Evolutionary conservation across 352 stramenopile genomes (phyloP).

Genomic region (Pythium oligandrum): DNA sequence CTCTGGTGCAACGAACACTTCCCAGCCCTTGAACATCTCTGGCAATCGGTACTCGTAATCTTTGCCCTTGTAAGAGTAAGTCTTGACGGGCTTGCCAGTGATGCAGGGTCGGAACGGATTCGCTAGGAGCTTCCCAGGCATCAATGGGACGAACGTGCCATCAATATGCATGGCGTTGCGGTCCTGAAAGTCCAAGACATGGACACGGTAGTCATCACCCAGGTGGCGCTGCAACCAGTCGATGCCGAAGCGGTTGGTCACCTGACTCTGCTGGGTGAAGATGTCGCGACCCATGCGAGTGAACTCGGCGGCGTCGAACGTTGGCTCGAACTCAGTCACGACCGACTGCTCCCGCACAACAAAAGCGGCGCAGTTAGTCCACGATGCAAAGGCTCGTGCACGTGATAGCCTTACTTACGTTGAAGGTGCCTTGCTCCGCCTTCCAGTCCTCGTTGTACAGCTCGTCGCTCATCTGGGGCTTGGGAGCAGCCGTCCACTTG

Average conservation of each 20-base stretch:
- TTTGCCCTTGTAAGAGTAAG: conserved; percentile 87
- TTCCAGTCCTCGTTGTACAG: conserved; percentile 88
- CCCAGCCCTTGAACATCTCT: conserved; percentile 91
- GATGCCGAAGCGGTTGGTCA: conserved; percentile 89
- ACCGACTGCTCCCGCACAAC: conserved; percentile 36
- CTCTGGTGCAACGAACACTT: conserved; percentile 84
- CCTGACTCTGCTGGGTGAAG: conserved; percentile 89
- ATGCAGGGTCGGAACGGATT: conserved; percentile 87
- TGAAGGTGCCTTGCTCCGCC: conserved; percentile 70
- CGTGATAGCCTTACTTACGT: conserved; percentile 26
- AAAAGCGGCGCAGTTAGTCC: too few relatives aligned
- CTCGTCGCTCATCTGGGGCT: conserved; percentile 88
- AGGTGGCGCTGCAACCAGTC: conserved; percentile 87
- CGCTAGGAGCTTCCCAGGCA: conserved; percentile 80
- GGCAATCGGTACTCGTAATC: conserved; percentile 84
- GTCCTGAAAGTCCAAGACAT: conserved; percentile 89
- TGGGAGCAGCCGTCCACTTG: conserved; percentile 86
- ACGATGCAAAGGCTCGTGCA: too few relatives aligned
- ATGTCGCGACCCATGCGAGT: conserved; percentile 88
- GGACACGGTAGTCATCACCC: conserved; percentile 80
- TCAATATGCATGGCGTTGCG: conserved; percentile 91
- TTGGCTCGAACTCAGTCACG: conserved; percentile 87
- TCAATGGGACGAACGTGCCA: conserved; percentile 84
- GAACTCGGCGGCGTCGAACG: conserved; percentile 88
- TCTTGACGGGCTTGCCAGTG: conserved; percentile 79